phyloP scores from a whole-genome alignment of 2,329 filamentous ascomycete genomes.

The Aspergillus amoenus region DNA sequence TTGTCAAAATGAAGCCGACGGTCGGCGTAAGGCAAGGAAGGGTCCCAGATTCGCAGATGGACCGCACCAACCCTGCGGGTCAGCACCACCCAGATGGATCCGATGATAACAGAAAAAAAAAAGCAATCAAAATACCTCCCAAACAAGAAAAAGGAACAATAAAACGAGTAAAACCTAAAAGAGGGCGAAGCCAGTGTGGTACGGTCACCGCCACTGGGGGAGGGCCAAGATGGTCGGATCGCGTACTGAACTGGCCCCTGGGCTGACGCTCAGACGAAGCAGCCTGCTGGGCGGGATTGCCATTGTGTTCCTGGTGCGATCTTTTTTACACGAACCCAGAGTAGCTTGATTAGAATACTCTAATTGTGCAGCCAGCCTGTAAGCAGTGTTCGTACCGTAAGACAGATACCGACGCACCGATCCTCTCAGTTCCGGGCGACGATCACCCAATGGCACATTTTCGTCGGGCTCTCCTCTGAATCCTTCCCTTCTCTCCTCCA shows the following conservation, averaged over 20 bases:
- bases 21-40: conserved; percentile 3
- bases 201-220: conserved; percentile 15
- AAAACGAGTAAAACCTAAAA: conserved; percentile 5
- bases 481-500: conserved; percentile 11
- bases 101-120: conserved; percentile 3
- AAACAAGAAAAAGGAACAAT: conserved; percentile 6
- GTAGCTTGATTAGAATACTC: background rate
- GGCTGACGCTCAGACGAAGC: conserved; percentile 4
- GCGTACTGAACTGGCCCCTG: conserved; percentile 9
- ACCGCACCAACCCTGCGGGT: conserved; percentile 4
- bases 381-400: conserved; percentile 10
- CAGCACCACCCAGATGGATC: background rate
- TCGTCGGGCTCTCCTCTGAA: conserved; percentile 16
- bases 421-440: conserved; percentile 20
- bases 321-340: background rate
- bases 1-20: background rate
- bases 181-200: background rate
- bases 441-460: conserved; percentile 25
- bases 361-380: conserved; percentile 9
- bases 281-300: background rate
- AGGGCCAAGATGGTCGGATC: conserved; percentile 3
- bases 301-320: background rate
- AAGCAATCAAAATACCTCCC: background rate
- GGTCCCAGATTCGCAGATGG: background rate
- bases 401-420: conserved; percentile 11